Evolutionary conservation across 1,284 basidiomycete genomes (phyloP), one percentile per base, ranked within the genome.

Genomic region (Pseudozyma hubeiensis): DNA sequence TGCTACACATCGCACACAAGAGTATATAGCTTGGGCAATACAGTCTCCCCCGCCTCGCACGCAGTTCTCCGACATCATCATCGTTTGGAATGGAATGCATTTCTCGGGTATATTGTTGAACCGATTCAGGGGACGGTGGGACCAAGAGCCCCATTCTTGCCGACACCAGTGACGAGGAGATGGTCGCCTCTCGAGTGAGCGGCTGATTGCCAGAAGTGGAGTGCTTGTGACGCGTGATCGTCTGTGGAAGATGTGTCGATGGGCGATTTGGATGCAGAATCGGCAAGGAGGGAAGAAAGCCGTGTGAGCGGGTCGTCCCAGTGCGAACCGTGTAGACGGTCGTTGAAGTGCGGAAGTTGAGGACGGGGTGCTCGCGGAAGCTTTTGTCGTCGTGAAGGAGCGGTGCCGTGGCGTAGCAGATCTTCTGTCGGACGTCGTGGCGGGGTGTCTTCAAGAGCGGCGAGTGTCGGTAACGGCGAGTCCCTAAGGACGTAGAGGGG

Each of bases 81-180:
- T 30, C 33, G 34, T 8, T 43, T 52, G 34, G 11, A 17, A 24
- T 7, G 9, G 13, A 14, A 34, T 24, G 29, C 16, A 37, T 11
- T 37, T 37, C 31, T 7, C 17, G 44, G 58, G 58, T 60, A 53
- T 53, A 53, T 17, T 11, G 11, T 16, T 37, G 40, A 29, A 2
- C 9, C 17, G 9, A 40, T 7, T 43, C 19, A 69, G 16, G 61
- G 43, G 19, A 69, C 24, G 3, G 29, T 41, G 6, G 64, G 53
- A 4, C 70, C 70, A 5, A 73, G 48, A 0, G 57, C 37, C 19
- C 70, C 70, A 34, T 73, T 73, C 19, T 62, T 73, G 33, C 70
- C 70, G 13, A 73, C 53, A 31, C 62, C 71, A 14, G 47, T 39
- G 39, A 74, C 34, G n/a, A 74, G n/a, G 6, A 74, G n/a, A 44